phyloP scores from a whole-genome alignment of 2,329 filamentous ascomycete species.

The Sphaerulina musiva region DNA sequence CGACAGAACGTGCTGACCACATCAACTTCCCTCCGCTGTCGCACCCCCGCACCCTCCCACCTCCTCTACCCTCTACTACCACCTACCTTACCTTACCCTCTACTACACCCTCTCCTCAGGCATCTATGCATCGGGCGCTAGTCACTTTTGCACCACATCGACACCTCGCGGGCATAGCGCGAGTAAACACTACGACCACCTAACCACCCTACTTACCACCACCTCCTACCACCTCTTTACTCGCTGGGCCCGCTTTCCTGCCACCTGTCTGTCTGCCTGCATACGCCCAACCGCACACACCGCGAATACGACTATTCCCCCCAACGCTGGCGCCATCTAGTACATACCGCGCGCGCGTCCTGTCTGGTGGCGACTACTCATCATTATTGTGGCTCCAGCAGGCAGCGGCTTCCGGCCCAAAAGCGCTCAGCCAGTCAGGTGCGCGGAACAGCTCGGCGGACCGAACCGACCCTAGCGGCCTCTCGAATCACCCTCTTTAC shows the following conservation, averaged over 20 bases:
- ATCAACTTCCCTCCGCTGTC: too few relatives aligned
- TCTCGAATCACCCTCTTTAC: neutral
- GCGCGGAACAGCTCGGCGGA: neutral
- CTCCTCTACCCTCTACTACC: neutral
- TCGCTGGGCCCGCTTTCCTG: too few relatives aligned
- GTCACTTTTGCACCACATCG: neutral
- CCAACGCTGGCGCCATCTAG: neutral
- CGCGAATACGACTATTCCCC: neutral
- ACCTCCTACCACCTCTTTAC: neutral
- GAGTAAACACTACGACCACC: neutral
- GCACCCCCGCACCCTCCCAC: too few relatives aligned
- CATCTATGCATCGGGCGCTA: neutral
- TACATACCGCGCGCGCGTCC: too few relatives aligned
- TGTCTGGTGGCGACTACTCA: neutral
- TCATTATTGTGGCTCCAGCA: neutral
- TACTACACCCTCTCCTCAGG: neutral
- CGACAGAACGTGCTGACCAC: too few relatives aligned
- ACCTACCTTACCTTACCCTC: too few relatives aligned
- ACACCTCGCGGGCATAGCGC: too few relatives aligned
- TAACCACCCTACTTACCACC: neutral
- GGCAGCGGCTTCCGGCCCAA: neutral
- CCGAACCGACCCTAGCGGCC: neutral
- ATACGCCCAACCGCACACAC: too few relatives aligned
- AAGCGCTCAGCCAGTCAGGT: neutral
- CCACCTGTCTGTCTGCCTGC: neutral